Percentiles rank a stretch among this genome's conserved stretches.
Conservation (phyloP, 1,284 basidiomycete genomes). For the Pseudozyma hubeiensis region DNA sequence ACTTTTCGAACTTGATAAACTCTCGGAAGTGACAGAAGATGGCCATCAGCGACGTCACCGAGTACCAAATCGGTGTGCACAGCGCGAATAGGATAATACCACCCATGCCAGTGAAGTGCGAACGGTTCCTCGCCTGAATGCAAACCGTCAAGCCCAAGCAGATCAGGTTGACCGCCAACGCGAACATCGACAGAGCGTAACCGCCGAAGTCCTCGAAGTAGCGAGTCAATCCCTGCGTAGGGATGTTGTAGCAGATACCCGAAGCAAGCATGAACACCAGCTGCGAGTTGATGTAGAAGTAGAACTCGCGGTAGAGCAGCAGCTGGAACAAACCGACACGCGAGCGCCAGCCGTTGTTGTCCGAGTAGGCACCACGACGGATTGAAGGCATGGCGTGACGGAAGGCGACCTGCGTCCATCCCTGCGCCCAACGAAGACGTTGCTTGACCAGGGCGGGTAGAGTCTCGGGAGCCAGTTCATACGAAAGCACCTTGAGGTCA, state of each 20-base stretch:
- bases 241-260: constrained; percentile 50
- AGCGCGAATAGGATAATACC: constrained; percentile 51
- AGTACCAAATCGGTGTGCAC: constrained; percentile 54
- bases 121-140: constrained; percentile 54
- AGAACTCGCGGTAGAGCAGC: constrained; percentile 57
- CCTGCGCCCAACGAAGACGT: constrained; percentile 61
- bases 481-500: constrained; percentile 57
- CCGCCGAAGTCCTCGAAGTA: constrained; percentile 56
- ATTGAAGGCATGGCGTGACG: constrained; percentile 55
- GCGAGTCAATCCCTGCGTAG: constrained; percentile 31
- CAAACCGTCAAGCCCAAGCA: constrained; percentile 44
- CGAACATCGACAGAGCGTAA: constrained; percentile 45
- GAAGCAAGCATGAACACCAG: constrained; percentile 49
- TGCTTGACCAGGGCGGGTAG: constrained; percentile 57
- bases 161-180: constrained; percentile 52
- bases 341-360: constrained; percentile 47
- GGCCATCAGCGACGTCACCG: constrained; percentile 47
- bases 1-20: constrained; percentile 60
- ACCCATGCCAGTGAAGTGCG: constrained; percentile 44
- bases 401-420: constrained; percentile 62
- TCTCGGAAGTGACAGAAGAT: constrained; percentile 62
- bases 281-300: constrained; percentile 60
- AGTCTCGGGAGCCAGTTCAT: constrained; percentile 59
- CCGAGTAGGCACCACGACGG: constrained; percentile 54
- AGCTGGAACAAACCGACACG: constrained; percentile 57